Evolutionary conservation across 257 asterid genomes (phyloP), one percentile per base, ranked within the genome.

Genomic region (Ballota nigra): DNA sequence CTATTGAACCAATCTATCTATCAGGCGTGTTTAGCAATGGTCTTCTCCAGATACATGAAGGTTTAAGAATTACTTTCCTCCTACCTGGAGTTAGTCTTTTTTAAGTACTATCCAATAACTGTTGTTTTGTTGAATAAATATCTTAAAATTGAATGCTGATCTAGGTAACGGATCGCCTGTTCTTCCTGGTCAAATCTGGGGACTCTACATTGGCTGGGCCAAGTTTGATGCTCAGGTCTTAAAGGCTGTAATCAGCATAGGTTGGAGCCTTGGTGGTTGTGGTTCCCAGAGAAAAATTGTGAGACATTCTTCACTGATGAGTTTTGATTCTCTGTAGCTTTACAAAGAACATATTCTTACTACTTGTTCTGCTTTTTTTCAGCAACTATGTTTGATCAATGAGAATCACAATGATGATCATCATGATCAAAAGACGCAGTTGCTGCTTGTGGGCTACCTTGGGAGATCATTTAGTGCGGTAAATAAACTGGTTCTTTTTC

Each of bases 191-290:
- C 97, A 90, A 86, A 78, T 85, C 67, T 86, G 84, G 85, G 98
- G 97, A 58, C 83, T 86, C 63, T 81, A 77, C 80, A 75, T 90
- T 68, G 98, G 98, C 38, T 90, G 98, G 98, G 96, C 78, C 63
- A 86, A 84, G 79, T 45, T 69, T 67, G 86, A 87, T 13, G 83
- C 57, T 0, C 62, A 75, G 33, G 77, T 79, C 73, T 67, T 58
- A 22, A 92, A 90, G 86, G 81, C 89, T 67, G 86, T 88, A 66
- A 73, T 82, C 76, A 81, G 88, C 83, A 18, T 83, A 23, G 91
- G 90, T 55, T 89, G 95, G 95, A 83, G 74, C 76, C n/a, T 79
- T 61, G 76, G 64, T 40, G 59, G 75, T 63, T 59, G 82, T 65
- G 72, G 67, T 72, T 78, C 79, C 34, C 72, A 75, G 70, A 88